A percentile compares a stretch with the other conserved stretches of the same genome.
Evolutionary conservation across 169 alveolate genomes (phyloP).

Genomic region (Theileria luwenshuni): DNA sequence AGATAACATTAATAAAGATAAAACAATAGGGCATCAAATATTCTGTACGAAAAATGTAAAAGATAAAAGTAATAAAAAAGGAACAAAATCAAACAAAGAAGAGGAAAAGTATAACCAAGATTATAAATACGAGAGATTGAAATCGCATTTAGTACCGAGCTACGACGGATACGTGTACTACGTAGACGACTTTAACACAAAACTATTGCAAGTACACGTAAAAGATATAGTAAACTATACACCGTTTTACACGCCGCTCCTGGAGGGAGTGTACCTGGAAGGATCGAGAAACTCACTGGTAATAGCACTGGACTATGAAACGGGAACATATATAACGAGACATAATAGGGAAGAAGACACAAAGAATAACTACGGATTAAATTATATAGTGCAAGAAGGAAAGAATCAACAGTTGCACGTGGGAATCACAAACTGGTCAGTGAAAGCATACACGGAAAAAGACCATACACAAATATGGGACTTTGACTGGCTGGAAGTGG

Average conservation of each 20-base stretch:
- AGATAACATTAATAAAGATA: slow-evolving; percentile 6
- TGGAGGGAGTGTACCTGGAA: slow-evolving; percentile 73
- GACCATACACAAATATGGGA: slow-evolving; percentile 62
- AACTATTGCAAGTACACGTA: slow-evolving; percentile 71
- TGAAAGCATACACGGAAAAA: slow-evolving; percentile 54
- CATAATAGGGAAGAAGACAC: slow-evolving; percentile 8
- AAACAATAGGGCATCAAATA: slow-evolving; percentile 8
- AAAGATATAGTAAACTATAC: slow-evolving; percentile 78
- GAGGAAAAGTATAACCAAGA: neutral
- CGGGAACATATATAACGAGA: slow-evolving; percentile 54
- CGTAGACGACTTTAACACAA: slow-evolving; percentile 68
- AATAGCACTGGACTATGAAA: slow-evolving; percentile 56
- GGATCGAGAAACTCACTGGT: slow-evolving; percentile 74
- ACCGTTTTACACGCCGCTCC: slow-evolving; percentile 76
- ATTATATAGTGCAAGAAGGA: slow-evolving; percentile 4
- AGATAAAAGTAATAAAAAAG: neutral
- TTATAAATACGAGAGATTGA: neutral
- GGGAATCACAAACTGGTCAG: slow-evolving; percentile 64
- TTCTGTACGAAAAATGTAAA: slow-evolving; percentile 1
- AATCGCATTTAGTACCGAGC: slow-evolving; percentile 61
- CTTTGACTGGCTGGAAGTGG: slow-evolving; percentile 66
- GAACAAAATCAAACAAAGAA: neutral
- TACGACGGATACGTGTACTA: slow-evolving; percentile 75
- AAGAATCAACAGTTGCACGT: slow-evolving; percentile 49
- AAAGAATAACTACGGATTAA: neutral